Base-by-base conservation (phyloP, 2,329 filamentous ascomycete species). In the Claviceps humidiphila region DNA sequence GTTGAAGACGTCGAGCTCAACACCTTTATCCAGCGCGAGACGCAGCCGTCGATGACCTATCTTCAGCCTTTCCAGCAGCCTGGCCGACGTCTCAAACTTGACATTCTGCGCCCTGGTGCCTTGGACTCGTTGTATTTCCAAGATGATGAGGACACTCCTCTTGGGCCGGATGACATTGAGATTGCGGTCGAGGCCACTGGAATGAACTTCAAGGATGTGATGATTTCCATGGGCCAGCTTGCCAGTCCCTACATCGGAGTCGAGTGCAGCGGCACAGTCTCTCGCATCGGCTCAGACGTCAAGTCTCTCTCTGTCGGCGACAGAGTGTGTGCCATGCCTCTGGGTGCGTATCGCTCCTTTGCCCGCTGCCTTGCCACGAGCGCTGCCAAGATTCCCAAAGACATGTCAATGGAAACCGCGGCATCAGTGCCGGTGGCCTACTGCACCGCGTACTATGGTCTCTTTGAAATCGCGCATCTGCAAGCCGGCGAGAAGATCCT, bases 221-320 rank as follows among this genome's bases (percentile, higher is more conserved):
- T 75, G 53, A 68, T 71, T 13, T 68, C 70, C 26, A 69, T 66
- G 63, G 68, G 67, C 2, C 67, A 69, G 47, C 58, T 70, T 0
- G 55, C 62, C 7, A 63, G 65, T 17, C 57, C 60, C 3, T 64
- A 65, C 26, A 56, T 65, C 2, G 68, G 70, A 8, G 64, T 69
- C 37, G 74, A 76, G 54, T 67, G 64, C 51, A 67, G 67, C 39
- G 69, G 69, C 4, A 61, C 61, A 0, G 58, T 72, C 5, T 66
- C 71, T 37, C 65, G 67, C 0, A 69, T 87, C 14, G 87, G 87
- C 7, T 66, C 75, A 1, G 72, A 70, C 4, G 81, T 87, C 2
- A 78, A 68, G n/a, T 70, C 67, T 24, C 76, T 91, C 53, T 70
- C 78, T 55, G 61, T 75, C 5, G 88, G 89, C 53, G 88, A 94